Conservation (phyloP, 75 land plant genomes). For the Picea sitchensis region DNA sequence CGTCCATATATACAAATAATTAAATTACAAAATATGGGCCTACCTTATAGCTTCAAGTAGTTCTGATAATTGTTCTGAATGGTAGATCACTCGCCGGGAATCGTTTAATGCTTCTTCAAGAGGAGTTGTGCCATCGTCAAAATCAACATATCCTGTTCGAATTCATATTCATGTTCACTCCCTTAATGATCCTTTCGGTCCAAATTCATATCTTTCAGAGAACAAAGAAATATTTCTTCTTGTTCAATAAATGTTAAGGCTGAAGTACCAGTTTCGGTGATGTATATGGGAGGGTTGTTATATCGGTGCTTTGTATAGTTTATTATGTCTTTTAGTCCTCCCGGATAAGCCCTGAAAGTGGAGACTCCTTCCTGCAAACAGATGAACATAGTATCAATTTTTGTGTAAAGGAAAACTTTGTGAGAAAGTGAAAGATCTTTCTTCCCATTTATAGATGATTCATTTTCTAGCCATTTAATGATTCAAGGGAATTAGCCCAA, state of each 20-base stretch:
- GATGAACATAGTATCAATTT: background rate
- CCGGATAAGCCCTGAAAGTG: background rate
- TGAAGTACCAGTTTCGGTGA: constrained; percentile 20
- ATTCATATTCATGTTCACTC: background rate
- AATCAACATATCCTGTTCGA: background rate
- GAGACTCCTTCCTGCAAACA: too few relatives aligned
- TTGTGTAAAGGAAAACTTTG: too few relatives aligned
- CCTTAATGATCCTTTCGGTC: background rate
- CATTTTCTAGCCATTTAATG: too few relatives aligned
- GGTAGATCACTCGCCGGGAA: background rate
- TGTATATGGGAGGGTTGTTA: constrained; percentile 27
- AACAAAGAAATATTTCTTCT: background rate
- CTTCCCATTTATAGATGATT: too few relatives aligned
- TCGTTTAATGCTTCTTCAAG: background rate
- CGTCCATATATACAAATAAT: too few relatives aligned
- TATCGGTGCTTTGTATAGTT: constrained; percentile 9
- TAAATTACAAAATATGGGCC: background rate
- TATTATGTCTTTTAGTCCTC: constrained; percentile 21
- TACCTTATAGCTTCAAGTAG: background rate
- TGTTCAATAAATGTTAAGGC: background rate
- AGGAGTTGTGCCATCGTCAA: background rate
- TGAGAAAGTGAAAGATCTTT: too few relatives aligned
- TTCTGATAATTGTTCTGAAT: background rate
- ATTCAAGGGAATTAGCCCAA: too few relatives aligned
- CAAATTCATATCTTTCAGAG: background rate